Percentiles rank a stretch among this genome's conserved stretches.
Conservation (phyloP, 2,329 filamentous ascomycete species). For the Trichoderma oligosporum region DNA sequence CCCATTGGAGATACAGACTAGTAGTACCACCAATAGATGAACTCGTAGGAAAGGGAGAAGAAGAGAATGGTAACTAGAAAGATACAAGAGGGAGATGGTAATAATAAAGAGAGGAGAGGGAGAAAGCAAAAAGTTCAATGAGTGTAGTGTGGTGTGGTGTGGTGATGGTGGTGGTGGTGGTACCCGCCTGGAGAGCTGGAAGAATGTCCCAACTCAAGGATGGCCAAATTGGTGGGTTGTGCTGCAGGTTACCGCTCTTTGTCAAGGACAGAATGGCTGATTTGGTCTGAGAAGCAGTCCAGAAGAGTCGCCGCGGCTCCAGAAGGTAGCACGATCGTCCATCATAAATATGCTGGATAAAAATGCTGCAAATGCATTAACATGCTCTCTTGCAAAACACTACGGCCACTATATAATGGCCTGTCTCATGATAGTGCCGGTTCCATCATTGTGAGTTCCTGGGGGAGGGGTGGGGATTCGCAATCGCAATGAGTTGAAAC, state of each 20-base stretch:
- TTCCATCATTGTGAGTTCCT: not conserved
- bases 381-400: not conserved
- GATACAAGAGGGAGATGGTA: not conserved
- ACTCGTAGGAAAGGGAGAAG: constrained; percentile 4
- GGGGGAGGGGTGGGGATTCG: not conserved
- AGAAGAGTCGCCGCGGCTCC: constrained; percentile 15
- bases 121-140: not conserved
- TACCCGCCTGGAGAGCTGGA: not conserved
- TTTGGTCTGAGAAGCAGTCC: constrained; percentile 4
- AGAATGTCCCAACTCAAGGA: not conserved
- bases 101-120: not conserved
- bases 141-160: not conserved
- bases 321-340: not conserved
- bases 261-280: not conserved
- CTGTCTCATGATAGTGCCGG: not conserved
- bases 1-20: not conserved
- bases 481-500: not conserved
- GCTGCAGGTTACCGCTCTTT: constrained; percentile 1
- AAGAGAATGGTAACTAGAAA: not conserved
- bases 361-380: not conserved
- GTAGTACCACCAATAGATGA: not conserved
- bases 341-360: not conserved
- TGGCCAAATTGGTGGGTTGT: constrained; percentile 9
- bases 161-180: not conserved
- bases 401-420: not conserved